A percentile compares a stretch with the other conserved stretches of the same genome.
Evolutionary conservation across 208 protist genomes (phyloP).

Genomic region (Trypanosoma conorhini): DNA sequence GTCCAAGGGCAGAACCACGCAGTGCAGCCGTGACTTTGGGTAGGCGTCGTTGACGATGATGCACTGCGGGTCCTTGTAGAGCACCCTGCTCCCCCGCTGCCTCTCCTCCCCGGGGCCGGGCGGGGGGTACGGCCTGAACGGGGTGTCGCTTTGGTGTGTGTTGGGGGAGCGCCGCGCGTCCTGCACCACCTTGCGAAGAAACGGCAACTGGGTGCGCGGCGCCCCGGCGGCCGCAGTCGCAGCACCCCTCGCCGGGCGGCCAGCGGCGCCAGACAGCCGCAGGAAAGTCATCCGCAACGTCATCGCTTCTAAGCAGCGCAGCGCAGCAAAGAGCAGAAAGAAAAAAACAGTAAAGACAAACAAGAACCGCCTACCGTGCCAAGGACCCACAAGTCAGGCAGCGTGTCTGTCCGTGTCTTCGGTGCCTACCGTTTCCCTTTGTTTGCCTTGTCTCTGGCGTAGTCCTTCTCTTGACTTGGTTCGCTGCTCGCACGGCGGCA

Average conservation of each 20-base stretch:
- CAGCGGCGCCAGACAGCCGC: not conserved
- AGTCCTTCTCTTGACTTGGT: too few species aligned
- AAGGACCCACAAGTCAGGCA: too few species aligned
- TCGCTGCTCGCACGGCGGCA: too few species aligned
- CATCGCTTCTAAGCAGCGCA: not conserved
- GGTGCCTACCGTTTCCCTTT: too few species aligned
- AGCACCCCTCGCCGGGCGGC: not conserved
- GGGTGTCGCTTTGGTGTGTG: conserved; percentile 27
- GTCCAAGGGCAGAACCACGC: conserved; percentile 81
- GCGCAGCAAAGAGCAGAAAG: not conserved
- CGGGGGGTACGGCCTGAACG: conserved; percentile 53
- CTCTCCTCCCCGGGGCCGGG: conserved; percentile 34
- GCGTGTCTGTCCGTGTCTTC: too few species aligned
- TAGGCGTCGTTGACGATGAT: conserved; percentile 84
- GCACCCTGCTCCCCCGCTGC: conserved; percentile 41
- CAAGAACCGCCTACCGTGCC: not conserved
- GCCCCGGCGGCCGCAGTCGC: conserved; percentile 35
- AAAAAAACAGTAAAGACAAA: not conserved
- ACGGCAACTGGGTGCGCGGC: conserved; percentile 69
- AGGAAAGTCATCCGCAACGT: not conserved
- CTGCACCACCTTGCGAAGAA: conserved; percentile 71
- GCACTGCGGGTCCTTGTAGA: conserved; percentile 79
- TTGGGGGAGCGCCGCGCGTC: conserved; percentile 36
- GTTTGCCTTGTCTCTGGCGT: too few species aligned
- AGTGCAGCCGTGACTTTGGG: conserved; percentile 87